Percentiles rank a stretch among this genome's conserved stretches.
These are phyloP conservation scores for Diphasiastrum complanatum DNA, from an alignment of 83 land plant species.

Conservation along the genomic window DNA sequence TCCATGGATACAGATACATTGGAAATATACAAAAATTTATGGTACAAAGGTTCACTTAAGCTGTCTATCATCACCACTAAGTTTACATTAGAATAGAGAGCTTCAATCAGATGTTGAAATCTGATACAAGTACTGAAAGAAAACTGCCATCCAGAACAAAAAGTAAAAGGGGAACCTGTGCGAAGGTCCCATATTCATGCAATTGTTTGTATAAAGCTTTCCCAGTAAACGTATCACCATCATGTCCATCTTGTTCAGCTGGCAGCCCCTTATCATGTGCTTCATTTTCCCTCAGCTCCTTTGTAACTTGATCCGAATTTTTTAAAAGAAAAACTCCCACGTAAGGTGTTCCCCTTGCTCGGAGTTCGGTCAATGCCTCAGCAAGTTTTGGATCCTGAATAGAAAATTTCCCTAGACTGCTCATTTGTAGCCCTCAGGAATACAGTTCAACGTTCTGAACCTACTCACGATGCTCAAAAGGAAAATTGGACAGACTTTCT, in stretches of 20 bases:
- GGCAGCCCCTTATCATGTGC: conserved; percentile 35
- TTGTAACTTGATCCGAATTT: background rate
- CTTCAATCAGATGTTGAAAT: background rate
- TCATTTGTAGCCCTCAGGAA: no score
- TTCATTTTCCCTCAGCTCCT: conserved; percentile 50
- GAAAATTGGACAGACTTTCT: no score
- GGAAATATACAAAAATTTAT: conserved; percentile 46
- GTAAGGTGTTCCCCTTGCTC: conserved; percentile 64
- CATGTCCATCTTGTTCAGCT: conserved; percentile 35
- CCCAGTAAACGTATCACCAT: conserved; percentile 55
- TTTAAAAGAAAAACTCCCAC: conserved; percentile 89
- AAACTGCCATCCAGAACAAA: background rate
- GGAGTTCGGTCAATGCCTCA: conserved; percentile 58
- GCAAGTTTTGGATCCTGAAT: conserved; percentile 78
- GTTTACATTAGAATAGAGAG: background rate
- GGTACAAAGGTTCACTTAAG: background rate
- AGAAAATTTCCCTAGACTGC: no score
- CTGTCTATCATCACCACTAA: background rate
- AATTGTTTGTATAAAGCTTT: conserved; percentile 69
- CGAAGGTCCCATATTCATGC: conserved; percentile 93
- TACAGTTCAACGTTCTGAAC: no score
- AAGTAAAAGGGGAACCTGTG: conserved; percentile 54
- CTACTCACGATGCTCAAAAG: no score
- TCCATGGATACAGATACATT: conserved; percentile 77
- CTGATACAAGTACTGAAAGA: background rate